Evolutionary conservation across 495 filamentous ascomycete species (phyloP).

Genomic region (Talaromyces proteolyticus): DNA sequence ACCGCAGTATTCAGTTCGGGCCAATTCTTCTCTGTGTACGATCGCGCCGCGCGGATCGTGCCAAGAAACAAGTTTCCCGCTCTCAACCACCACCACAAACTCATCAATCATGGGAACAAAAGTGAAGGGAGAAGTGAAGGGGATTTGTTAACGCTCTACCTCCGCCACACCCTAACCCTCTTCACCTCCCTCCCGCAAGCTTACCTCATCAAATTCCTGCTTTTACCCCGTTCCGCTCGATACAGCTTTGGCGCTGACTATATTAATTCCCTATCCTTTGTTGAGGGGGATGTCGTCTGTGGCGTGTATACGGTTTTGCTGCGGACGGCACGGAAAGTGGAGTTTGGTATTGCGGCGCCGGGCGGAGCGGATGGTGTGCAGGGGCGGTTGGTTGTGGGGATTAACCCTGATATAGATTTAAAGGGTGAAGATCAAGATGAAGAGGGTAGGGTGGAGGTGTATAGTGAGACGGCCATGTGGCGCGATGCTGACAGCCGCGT

Average conservation of each 20-base stretch:
- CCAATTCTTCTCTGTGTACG: background rate
- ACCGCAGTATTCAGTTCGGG: background rate
- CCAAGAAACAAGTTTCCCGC: background rate
- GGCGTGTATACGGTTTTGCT: conserved; percentile 23
- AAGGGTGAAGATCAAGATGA: conserved; percentile 7
- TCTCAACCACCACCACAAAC: background rate
- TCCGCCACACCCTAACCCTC: conserved; percentile 33
- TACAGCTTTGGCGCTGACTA: conserved; percentile 19
- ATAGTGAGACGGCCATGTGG: conserved; percentile 32
- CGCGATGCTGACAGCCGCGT: conserved; percentile 11
- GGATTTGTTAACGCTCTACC: conserved; percentile 19
- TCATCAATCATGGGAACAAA: background rate
- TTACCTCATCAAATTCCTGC: no score
- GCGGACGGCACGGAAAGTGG: conserved; percentile 19
- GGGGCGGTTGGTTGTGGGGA: conserved; percentile 23
- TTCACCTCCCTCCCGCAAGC: no score
- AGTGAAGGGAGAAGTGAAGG: background rate
- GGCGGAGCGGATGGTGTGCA: conserved; percentile 13
- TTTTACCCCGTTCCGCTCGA: no score
- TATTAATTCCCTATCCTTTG: conserved; percentile 21
- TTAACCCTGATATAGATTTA: background rate
- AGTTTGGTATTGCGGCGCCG: conserved; percentile 22
- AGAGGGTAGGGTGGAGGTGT: conserved; percentile 22
- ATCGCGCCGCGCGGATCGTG: conserved; percentile 1
- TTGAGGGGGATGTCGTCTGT: conserved; percentile 27